These are phyloP conservation scores for Leptoxyphium fumago DNA, from an alignment of 2,329 filamentous ascomycete genomes.

Conservation along the genomic window DNA sequence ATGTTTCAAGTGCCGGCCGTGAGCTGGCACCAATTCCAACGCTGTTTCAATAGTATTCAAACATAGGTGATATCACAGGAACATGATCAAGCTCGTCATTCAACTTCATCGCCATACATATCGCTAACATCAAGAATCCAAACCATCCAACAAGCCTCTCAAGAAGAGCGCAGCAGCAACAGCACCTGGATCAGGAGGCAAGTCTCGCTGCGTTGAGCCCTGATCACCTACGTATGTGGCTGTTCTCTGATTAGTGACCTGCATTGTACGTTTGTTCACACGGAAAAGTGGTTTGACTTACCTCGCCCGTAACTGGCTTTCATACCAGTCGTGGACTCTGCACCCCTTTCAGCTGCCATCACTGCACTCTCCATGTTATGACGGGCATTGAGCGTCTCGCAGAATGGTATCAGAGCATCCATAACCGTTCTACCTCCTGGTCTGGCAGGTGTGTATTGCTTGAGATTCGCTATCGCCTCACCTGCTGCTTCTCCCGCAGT, in stretches of 20 bases:
- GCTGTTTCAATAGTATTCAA: too few relatives aligned
- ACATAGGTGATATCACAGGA: too few relatives aligned
- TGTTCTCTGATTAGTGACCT: not conserved
- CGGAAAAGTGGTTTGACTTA: conserved; percentile 3
- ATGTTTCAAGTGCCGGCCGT: too few relatives aligned
- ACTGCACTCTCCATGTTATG: conserved; percentile 16
- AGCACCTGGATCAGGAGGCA: conserved; percentile 22
- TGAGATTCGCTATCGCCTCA: conserved; percentile 27
- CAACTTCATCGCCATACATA: too few relatives aligned
- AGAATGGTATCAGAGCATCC: conserved; percentile 25
- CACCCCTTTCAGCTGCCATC: conserved; percentile 17
- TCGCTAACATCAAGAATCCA: not conserved
- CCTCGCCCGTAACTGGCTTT: conserved; percentile 22
- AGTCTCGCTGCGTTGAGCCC: conserved; percentile 7
- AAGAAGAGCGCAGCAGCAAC: conserved; percentile 23
- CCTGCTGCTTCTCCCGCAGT: conserved; percentile 17
- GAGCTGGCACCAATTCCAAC: too few relatives aligned
- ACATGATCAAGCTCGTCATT: too few relatives aligned
- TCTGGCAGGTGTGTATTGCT: conserved; percentile 23
- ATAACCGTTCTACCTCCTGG: conserved; percentile 23
- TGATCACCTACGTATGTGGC: conserved; percentile 23
- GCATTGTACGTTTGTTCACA: not conserved
- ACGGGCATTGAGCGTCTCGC: conserved; percentile 16
- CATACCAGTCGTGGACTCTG: conserved; percentile 21
- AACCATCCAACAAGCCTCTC: conserved; percentile 16